These are phyloP conservation scores for Rhizophagus sp. DNA, from an alignment of 192 early-diverging fungal species.

Conservation along the genomic window DNA sequence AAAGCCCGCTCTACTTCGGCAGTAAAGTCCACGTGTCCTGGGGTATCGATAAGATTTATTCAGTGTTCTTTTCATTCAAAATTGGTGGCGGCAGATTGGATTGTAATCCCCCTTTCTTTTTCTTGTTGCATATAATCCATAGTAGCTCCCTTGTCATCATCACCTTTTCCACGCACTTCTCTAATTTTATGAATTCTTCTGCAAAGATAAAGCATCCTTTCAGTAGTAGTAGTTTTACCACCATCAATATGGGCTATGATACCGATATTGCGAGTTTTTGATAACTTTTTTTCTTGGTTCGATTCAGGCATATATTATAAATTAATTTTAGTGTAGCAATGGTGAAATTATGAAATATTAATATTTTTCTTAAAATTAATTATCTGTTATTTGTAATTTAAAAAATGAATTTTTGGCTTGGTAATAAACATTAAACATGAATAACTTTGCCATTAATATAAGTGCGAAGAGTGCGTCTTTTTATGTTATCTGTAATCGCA, in stretches of 20 bases:
- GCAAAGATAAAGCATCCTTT: too few species aligned
- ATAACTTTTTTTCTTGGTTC: conserved; percentile 12
- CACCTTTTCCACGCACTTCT: too few species aligned
- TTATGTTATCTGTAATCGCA: neutral
- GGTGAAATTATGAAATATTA: too few species aligned
- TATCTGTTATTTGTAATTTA: too few species aligned
- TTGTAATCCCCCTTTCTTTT: conserved; percentile 9
- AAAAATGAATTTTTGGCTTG: too few species aligned
- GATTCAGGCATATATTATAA: conserved; percentile 23
- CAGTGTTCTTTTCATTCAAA: neutral
- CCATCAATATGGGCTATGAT: conserved; percentile 22
- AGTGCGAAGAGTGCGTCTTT: neutral
- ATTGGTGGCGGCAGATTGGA: neutral
- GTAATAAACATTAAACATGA: too few species aligned
- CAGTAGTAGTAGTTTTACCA: conserved; percentile 27
- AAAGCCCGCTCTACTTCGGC: conserved; percentile 19
- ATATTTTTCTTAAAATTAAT: too few species aligned
- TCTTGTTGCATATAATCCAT: conserved; percentile 5
- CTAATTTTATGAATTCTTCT: too few species aligned
- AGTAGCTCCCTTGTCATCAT: too few species aligned
- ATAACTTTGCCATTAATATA: neutral
- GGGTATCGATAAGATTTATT: conserved; percentile 22
- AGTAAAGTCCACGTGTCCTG: conserved; percentile 8
- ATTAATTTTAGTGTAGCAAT: neutral
- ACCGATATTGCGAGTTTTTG: conserved; percentile 12